Conservation (phyloP, 306 rosid genomes). For the Heteromeles arbutifolia region DNA sequence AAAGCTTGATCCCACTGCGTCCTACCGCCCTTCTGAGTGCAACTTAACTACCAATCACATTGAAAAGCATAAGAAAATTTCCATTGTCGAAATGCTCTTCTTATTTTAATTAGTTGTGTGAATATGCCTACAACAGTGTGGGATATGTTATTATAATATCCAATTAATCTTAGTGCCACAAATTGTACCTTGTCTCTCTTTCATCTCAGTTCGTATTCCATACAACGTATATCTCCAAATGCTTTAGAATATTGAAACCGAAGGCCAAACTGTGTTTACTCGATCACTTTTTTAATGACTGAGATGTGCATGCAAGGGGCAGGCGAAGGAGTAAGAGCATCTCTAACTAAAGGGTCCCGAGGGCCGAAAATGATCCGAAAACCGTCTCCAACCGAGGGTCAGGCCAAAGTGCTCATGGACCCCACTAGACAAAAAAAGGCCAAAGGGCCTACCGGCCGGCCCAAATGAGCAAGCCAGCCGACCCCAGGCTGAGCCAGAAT, state of each 20-base stretch:
- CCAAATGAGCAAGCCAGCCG: too few species aligned
- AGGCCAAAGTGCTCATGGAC: too few species aligned
- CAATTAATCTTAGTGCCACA: constrained; percentile 12
- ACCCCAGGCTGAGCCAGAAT: too few species aligned
- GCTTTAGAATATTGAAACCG: constrained; percentile 12
- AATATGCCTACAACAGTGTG: constrained; percentile 27
- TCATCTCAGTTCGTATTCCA: constrained; percentile 6
- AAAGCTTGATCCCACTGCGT: constrained; percentile 23
- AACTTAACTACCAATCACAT: constrained; percentile 30
- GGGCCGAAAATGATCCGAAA: too few species aligned
- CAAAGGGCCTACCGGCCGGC: too few species aligned
- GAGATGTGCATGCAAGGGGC: constrained; percentile 3
- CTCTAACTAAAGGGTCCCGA: too few species aligned
- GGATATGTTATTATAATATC: constrained; percentile 14
- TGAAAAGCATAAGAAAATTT: constrained; percentile 22
- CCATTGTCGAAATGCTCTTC: constrained; percentile 29
- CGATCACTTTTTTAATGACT: background rate
- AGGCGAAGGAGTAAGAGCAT: background rate
- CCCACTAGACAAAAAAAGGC: too few species aligned
- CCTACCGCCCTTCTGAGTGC: constrained; percentile 25
- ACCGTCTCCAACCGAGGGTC: too few species aligned
- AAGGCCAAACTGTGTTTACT: constrained; percentile 7
- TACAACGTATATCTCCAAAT: constrained; percentile 12
- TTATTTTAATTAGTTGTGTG: constrained; percentile 13
- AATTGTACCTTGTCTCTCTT: background rate